Evolutionary conservation across 305 asterid species (phyloP).

Genomic region (Fraxinus sp.): DNA sequence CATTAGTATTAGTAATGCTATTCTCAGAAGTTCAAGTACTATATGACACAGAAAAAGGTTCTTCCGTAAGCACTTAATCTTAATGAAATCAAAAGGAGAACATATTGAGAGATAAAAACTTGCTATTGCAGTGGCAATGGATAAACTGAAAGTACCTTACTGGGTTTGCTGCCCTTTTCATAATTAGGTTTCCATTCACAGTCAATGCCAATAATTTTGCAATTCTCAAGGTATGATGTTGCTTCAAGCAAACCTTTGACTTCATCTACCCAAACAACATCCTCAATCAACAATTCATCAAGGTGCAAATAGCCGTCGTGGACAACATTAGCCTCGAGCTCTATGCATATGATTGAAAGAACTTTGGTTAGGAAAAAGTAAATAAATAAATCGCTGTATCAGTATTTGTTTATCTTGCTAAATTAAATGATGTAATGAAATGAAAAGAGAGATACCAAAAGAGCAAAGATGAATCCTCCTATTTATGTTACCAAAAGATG

Average conservation of each 20-base stretch:
- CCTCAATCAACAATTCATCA: constrained; percentile 65
- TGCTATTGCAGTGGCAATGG: constrained; percentile 10
- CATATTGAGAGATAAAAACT: constrained; percentile 1
- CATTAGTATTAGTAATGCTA: not conserved
- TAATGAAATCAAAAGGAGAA: not conserved
- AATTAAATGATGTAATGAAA: constrained; percentile 2
- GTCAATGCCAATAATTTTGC: constrained; percentile 85
- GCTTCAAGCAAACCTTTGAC: constrained; percentile 55
- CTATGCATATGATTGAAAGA: constrained; percentile 37
- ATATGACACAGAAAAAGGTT: not conserved
- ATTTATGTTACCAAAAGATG: not conserved
- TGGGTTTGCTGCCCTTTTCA: constrained; percentile 71
- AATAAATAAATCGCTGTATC: not conserved
- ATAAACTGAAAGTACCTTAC: constrained; percentile 52
- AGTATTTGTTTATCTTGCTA: not conserved
- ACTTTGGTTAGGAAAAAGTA: constrained; percentile 13
- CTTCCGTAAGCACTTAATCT: not conserved
- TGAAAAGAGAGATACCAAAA: constrained; percentile 6
- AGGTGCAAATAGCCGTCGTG: constrained; percentile 62
- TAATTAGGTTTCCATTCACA: constrained; percentile 97
- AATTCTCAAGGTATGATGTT: constrained; percentile 56
- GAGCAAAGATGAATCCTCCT: not conserved
- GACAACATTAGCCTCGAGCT: constrained; percentile 42
- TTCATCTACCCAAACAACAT: constrained; percentile 83
- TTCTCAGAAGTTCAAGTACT: not conserved